phyloP scores from a whole-genome alignment of 169 alveolate species.

The Ophryocystis elektroscirrha region DNA sequence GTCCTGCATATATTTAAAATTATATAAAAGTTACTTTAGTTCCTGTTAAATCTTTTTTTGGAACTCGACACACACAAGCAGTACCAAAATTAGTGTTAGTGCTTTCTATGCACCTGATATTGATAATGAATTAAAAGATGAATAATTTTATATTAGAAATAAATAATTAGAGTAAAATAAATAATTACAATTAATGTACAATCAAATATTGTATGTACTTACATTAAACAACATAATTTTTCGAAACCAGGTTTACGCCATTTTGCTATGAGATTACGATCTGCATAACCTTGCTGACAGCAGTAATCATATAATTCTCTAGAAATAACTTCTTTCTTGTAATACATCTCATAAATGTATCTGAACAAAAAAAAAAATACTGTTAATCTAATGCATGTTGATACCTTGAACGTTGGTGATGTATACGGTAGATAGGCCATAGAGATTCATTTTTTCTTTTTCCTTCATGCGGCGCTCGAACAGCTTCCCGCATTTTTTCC shows the following conservation, averaged over 20 bases:
- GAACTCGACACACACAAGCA: conserved; percentile 94
- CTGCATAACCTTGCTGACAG: conserved; percentile 80
- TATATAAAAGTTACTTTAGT: conserved; percentile 9
- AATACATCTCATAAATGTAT: conserved; percentile 66
- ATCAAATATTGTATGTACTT: background rate
- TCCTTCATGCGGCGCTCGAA: conserved; percentile 70
- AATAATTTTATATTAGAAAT: background rate
- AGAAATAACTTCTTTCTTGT: conserved; percentile 68
- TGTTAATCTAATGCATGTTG: background rate
- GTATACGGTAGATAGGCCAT: conserved; percentile 85
- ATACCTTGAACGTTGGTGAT: conserved; percentile 84
- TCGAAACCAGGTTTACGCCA: conserved; percentile 97
- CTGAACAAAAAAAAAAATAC: background rate
- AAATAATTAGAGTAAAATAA: background rate
- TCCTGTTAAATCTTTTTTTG: conserved; percentile 71
- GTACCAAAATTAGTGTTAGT: conserved; percentile 72
- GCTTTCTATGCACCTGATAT: conserved; percentile 64
- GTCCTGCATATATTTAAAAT: conserved; percentile 8
- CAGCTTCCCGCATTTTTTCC: conserved; percentile 80
- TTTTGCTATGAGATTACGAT: conserved; percentile 82
- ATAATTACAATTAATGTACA: background rate
- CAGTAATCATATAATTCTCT: conserved; percentile 88
- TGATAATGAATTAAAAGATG: background rate
- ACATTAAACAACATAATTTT: conserved; percentile 74
- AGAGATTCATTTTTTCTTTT: conserved; percentile 75